phyloP scores from a whole-genome alignment of 2,329 filamentous ascomycete genomes.

The Phyllosticta citribraziliensis region DNA sequence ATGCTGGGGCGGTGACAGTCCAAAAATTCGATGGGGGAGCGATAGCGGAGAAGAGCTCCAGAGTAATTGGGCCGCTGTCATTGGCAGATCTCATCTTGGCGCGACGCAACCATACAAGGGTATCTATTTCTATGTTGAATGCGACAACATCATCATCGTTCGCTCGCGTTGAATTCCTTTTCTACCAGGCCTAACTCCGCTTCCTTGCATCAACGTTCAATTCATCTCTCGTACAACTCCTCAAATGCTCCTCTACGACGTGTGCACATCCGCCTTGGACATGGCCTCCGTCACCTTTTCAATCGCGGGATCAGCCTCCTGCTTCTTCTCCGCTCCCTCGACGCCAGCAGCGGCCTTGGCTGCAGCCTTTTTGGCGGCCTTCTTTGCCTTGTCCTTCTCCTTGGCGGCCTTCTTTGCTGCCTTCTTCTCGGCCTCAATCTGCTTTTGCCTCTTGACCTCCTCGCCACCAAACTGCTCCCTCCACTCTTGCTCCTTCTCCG shows the following conservation, averaged over 20 bases:
- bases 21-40: slow-evolving; percentile 9
- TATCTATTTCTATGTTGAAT: slow-evolving; percentile 9
- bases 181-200: background rate
- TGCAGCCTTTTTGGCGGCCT: slow-evolving; percentile 47
- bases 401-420: slow-evolving; percentile 54
- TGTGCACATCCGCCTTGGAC: slow-evolving; percentile 10
- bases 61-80: slow-evolving; percentile 4
- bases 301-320: slow-evolving; percentile 9
- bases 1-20: slow-evolving; percentile 2
- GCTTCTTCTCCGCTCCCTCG: slow-evolving; percentile 10
- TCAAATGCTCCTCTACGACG: slow-evolving; percentile 2
- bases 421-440: slow-evolving; percentile 43
- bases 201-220: background rate
- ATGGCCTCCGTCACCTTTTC: slow-evolving; percentile 11
- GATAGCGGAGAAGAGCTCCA: slow-evolving; percentile 6
- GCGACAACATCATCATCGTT: background rate
- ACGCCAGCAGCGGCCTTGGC: slow-evolving; percentile 28
- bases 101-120: background rate
- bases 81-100: slow-evolving; percentile 3
- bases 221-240: background rate
- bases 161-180: background rate
- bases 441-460: slow-evolving; percentile 57
- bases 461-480: slow-evolving; percentile 62
- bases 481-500: slow-evolving; percentile 77
- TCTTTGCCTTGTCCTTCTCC: slow-evolving; percentile 43